Evolutionary conservation across 768 basidiomycete genomes (phyloP).

Genomic region (Paxillus ammoniavirescens): DNA sequence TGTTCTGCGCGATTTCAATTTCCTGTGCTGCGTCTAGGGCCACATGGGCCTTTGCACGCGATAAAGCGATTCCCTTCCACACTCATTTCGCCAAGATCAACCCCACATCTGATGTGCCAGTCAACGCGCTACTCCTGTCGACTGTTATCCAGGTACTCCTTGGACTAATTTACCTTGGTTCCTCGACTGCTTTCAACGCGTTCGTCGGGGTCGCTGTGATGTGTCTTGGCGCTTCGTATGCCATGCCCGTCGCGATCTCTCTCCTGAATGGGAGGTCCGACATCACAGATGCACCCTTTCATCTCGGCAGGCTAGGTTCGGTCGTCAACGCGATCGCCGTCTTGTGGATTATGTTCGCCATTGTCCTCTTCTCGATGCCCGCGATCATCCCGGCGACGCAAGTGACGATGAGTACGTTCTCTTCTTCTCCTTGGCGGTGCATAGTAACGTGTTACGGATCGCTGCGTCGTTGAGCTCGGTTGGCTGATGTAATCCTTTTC

Average conservation of each 20-base stretch:
- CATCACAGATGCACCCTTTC: constrained; percentile 50
- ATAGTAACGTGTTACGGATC: too few relatives aligned
- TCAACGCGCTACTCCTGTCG: constrained; percentile 60
- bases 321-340: constrained; percentile 51
- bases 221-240: constrained; percentile 62
- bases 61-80: constrained; percentile 60
- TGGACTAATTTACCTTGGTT: constrained; percentile 62
- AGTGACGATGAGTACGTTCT: constrained; percentile 45
- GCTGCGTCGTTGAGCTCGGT: background rate
- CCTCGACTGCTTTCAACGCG: constrained; percentile 62
- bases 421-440: background rate
- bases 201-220: constrained; percentile 68
- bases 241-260: constrained; percentile 58
- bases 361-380: constrained; percentile 70
- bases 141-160: constrained; percentile 56
- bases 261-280: constrained; percentile 43
- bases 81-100: constrained; percentile 46
- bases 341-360: constrained; percentile 59
- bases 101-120: constrained; percentile 46
- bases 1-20: constrained; percentile 67
- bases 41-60: constrained; percentile 71
- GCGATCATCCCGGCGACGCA: constrained; percentile 54
- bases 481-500: too few relatives aligned
- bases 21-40: constrained; percentile 66
- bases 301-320: constrained; percentile 44